Evolutionary conservation across 352 stramenopile species (phyloP), one percentile per base, ranked within the genome.

Genomic region (Pythium plurisporium): DNA sequence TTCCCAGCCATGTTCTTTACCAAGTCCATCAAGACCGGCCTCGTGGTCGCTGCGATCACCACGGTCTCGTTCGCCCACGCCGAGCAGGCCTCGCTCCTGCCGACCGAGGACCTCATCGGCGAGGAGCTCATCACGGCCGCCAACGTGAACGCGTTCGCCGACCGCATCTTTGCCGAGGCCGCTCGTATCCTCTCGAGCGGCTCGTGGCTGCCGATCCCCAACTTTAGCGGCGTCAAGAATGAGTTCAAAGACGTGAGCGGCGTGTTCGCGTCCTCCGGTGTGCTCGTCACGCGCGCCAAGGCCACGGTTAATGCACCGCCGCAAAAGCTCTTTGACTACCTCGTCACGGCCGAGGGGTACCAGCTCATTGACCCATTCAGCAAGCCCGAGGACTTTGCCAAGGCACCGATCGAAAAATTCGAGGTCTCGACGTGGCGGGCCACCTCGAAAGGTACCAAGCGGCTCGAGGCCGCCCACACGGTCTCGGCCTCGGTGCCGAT

Each of bases 311-410:
- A 59, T 31, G 56, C 46, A 0, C 22, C 59, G 9, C 64, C 67
- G 4, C 54, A 74, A 42, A 42, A 20, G 30, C 31, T 74, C 17
- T 74, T 74, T 22, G 67, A 72, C 19, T 62, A 62, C 42, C 50
- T 74, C 9, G 54, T 68, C n/a, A 62, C 67, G 20, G 43, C 59
- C 0, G 20, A 57, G 3, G 67, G 67, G 8, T 72, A 70, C 60
- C 33, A 69, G 53, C 41, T 74, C 33, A 74, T 74, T 44, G 67
- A 74, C 44, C 67, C 67, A 23, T 50, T 53, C 22, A 74, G 54
- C 47, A 58, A 70, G 46, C 47, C 64, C 5, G 50, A 64, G 0
- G 67, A 74, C 50, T 57, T 60, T 36, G 55, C 43, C 14, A 72
- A 72, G 45, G 42, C 53, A n/a, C 59, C 63, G 12, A 55, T 74